A percentile compares a stretch with the other conserved stretches of the same genome.
Evolutionary conservation across 805 yeast species (phyloP).

Genomic region (Clavispora phyllophila): DNA sequence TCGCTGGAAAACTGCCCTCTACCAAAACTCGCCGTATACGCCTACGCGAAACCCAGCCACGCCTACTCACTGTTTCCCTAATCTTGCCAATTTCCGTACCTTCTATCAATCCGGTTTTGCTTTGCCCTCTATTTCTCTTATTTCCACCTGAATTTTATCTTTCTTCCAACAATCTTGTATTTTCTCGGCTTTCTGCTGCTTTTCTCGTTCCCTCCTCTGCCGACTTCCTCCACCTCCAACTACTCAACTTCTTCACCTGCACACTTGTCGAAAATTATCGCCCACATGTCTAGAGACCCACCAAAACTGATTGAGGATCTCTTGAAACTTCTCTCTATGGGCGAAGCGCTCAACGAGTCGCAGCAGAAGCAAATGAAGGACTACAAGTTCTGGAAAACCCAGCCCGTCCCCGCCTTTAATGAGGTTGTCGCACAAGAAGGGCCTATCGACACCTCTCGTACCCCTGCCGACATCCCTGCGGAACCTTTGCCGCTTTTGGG

Average conservation of each 20-base stretch:
- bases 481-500: slow-evolving; percentile 65
- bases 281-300: neutral
- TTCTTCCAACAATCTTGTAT: too few relatives aligned
- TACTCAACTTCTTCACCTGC: neutral
- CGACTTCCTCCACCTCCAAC: too few relatives aligned
- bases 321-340: slow-evolving; percentile 48
- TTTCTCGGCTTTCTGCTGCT: too few relatives aligned
- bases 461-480: slow-evolving; percentile 66
- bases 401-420: slow-evolving; percentile 82
- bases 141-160: too few relatives aligned
- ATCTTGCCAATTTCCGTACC: too few relatives aligned
- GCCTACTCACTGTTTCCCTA: too few relatives aligned
- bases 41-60: too few relatives aligned
- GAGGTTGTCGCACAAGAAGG: slow-evolving; percentile 68
- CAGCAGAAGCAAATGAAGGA: slow-evolving; percentile 67
- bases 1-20: too few relatives aligned
- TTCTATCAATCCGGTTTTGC: too few relatives aligned
- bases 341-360: slow-evolving; percentile 49
- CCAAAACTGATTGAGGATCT: slow-evolving; percentile 49
- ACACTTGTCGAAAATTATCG: slow-evolving; percentile 1
- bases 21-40: too few relatives aligned
- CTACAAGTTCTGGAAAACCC: slow-evolving; percentile 96
- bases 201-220: too few relatives aligned
- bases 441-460: slow-evolving; percentile 67
- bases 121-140: too few relatives aligned